Evolutionary conservation across 441 rosid species (phyloP).

Genomic region (Euphorbia celastroides): DNA sequence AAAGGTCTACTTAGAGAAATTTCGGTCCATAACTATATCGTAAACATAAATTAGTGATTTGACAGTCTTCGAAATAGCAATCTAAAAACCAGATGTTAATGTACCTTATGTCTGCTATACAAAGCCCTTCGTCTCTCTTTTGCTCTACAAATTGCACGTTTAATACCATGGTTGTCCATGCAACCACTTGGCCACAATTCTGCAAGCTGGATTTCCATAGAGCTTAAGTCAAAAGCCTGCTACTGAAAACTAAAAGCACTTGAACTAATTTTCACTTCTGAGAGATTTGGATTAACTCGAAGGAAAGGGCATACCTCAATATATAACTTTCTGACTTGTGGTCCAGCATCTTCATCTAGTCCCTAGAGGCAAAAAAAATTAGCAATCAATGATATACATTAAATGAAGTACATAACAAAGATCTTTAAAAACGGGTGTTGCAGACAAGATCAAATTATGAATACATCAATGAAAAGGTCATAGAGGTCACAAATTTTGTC

Average conservation of each 20-base stretch:
- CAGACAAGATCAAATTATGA: slow-evolving; percentile 15
- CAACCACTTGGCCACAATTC: slow-evolving; percentile 81
- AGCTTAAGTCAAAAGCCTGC: slow-evolving; percentile 18
- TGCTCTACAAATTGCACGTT: slow-evolving; percentile 80
- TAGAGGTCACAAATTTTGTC: slow-evolving; percentile 91
- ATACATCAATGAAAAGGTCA: slow-evolving; percentile 92
- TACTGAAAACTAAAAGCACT: slow-evolving; percentile 1
- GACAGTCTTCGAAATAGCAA: no score
- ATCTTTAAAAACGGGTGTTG: slow-evolving; percentile 3
- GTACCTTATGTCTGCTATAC: slow-evolving; percentile 43
- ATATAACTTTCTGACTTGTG: slow-evolving; percentile 81
- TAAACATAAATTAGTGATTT: no score
- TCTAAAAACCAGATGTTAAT: background rate
- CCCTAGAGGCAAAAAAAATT: slow-evolving; percentile 47
- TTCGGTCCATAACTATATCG: background rate
- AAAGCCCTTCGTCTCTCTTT: slow-evolving; percentile 66
- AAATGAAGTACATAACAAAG: background rate
- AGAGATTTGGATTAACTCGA: background rate
- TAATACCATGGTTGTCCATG: slow-evolving; percentile 91
- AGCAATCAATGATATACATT: slow-evolving; percentile 13
- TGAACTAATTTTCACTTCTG: background rate
- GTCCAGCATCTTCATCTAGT: slow-evolving; percentile 85
- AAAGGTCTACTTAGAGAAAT: background rate
- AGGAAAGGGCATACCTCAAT: slow-evolving; percentile 54
- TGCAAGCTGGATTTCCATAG: slow-evolving; percentile 59